phyloP scores from a whole-genome alignment of 352 stramenopile species.

The Pythium vanterpoolii region DNA sequence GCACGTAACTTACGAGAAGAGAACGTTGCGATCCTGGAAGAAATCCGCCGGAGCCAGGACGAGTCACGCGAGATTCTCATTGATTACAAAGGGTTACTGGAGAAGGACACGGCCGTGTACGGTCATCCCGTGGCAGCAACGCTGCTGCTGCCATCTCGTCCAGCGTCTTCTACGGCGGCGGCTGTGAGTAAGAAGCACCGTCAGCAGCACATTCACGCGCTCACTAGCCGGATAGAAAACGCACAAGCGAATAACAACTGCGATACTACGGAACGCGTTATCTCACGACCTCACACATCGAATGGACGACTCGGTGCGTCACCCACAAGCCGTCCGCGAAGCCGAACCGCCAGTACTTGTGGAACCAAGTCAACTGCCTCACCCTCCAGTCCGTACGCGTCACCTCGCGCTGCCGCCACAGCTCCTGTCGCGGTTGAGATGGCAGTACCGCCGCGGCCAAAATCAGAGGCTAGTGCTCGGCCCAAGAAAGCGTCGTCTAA shows the following conservation, averaged over 20 bases:
- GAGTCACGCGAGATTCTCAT: slow-evolving; percentile 64
- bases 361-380: neutral
- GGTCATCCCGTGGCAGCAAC: neutral
- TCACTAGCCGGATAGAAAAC: slow-evolving; percentile 1
- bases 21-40: slow-evolving; percentile 57
- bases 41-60: slow-evolving; percentile 69
- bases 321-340: neutral
- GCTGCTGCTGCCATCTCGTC: slow-evolving; percentile 16
- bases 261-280: neutral
- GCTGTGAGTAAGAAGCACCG: slow-evolving; percentile 40
- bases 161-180: slow-evolving; percentile 31
- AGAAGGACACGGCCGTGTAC: slow-evolving; percentile 27
- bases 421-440: neutral
- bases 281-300: slow-evolving; percentile 25
- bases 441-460: neutral
- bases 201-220: slow-evolving; percentile 38
- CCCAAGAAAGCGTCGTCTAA: neutral
- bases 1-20: slow-evolving; percentile 64
- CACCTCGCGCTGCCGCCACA: neutral
- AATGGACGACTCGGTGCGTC: slow-evolving; percentile 4
- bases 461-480: slow-evolving; percentile 5
- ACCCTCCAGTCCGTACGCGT: neutral
- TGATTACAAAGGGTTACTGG: slow-evolving; percentile 56
- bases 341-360: neutral
- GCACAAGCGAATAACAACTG: slow-evolving; percentile 3